Base-by-base conservation (phyloP, 1,284 basidiomycete species). In the Cutaneotrichosporon curvatum region DNA sequence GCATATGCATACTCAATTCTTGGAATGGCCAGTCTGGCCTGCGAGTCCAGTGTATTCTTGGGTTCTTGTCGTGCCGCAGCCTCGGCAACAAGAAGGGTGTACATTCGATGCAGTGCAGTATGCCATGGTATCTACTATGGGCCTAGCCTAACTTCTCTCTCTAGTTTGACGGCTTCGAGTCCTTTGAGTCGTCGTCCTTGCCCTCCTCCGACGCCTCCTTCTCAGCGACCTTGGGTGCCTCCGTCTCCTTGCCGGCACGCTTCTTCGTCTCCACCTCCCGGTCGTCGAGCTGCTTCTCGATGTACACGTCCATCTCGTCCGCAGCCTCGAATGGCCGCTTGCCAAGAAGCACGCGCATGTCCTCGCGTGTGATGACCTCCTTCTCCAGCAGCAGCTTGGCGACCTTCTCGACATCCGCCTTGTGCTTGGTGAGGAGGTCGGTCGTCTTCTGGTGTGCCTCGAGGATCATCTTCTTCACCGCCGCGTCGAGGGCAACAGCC, bases 251-350 rank as follows among this genome's bases (percentile, higher is more conserved):
- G 10, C 25, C 42, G 14, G 30, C 50, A 28, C 8, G 7, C 8
- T 7, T 28, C 55, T 61, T 58, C 51, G 68, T 60, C 51, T 57
- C 51, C 25, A 7, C 25, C 25, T 28, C 25, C 25, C 12, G 8
- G 8, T 28, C 8, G 55, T 70, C 67, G 30, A 71, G 58, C 61
- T 71, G 63, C 43, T 59, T 58, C 53, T 91, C 88, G 19, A 92
- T 77, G 83, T 88, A 91, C 67, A 84, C 86, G 74, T 92, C 88
- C 88, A 92, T 91, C 60, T 91, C 88, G 65, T 91, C 90, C 37
- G 81, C 79, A 52, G 80, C 79, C 31, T 73, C 75, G 63, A 64
- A 65, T 40, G 65, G 65, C 37, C 65, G 59, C 37, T 58, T 55
- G 39, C 65, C 63, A 28, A 67, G 56, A 25, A 63, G 46, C 36